Evolutionary conservation across 805 yeast genomes (phyloP), one percentile per base, ranked within the genome.

Genomic region (Yarrowia sp.): DNA sequence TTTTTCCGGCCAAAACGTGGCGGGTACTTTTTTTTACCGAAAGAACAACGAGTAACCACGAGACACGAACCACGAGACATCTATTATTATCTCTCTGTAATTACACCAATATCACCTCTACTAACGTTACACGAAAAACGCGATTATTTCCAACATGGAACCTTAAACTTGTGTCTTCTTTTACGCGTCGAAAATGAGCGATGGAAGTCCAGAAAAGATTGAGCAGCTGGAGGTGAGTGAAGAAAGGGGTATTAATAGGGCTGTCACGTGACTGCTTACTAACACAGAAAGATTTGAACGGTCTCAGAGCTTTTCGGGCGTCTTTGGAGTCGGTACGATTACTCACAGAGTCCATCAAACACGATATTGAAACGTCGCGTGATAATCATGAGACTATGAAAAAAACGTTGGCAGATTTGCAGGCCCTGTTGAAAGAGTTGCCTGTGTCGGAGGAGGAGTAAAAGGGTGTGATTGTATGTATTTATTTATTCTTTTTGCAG

Each of bases 361-460:
- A n/a, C 3, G 59, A 52, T 9, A 22, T 52, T 12, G 59, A 35
- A 17, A 35, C 41, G 38, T 52, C 59, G n/a, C 21, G 43, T n/a
- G 59, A 52, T 10, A 52, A 52, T 6, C 59, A 52, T 11, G 59
- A 33, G 43, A 52, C 43, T 32, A 35, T 52, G 21, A 36, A 30
- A 7, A 52, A 52, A 12, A 52, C 59, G 32, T n/a, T 52, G 33
- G 38, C 22, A 0, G 43, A 36, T 22, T 21, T 52, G 22, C 21
- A 52, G 19, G 33, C 28, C 1, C 7, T 52, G 11, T 16, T 52
- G n/a, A 52, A 35, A 24, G 59, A 52, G 16, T 35, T 51, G n/a
- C 59, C 59, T 1, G 30, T 51, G 12, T 0, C 17, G 4, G 28
- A 33, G n/a, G 16, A 33, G 36, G 24, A 21, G 41, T 36, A 36